Evolutionary conservation across 2,329 filamentous ascomycete genomes (phyloP), one percentile per base, ranked within the genome.

Genomic region (Mariannaea elegans): DNA sequence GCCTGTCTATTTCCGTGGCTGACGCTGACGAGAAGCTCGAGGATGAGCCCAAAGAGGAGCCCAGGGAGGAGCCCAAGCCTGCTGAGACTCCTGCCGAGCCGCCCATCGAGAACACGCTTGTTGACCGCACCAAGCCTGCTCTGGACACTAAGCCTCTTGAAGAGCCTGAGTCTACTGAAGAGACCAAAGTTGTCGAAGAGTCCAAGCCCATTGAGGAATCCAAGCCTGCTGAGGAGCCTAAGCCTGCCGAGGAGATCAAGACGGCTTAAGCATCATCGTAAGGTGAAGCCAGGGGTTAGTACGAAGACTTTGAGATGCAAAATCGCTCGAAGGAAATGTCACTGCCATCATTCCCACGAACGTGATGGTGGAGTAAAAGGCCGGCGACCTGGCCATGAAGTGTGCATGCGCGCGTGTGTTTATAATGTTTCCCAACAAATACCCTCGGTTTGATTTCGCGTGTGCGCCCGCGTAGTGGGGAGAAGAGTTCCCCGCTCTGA

Each of bases 1-100:
- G 74, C 10, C 57, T 72, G 32, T 70, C 72, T 2, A 70, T 80
- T 23, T 48, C 67, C 27, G 62, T 79, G 19, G 65, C 61, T 19
- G 36, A 61, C 39, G 18, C 60, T 8, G 55, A 41, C 24, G 52
- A 55, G 42, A n/a, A 51, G n/a, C 47, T 57, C 27, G 18, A 44
- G 53, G 50, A 36, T 9, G 63, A 66, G 52, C 46, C 56, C 9
- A 27, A 41, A 34, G 52, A 55, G 42, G 13, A 51, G n/a, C 49
- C 59, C 27, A 31, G 36, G 53, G 50, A 36, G n/a, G 64, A 67
- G 54, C 46, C 56, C 45, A 49, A 62, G 47, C 44, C 62, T 16
- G 32, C 59, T 9, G 65, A 65, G 50, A 19, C 41, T 19, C 14
- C 21, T 4, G 41, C 41, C 14, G 56, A 49, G 13, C 55, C 42